Base-by-base conservation (phyloP, 2,329 filamentous ascomycete species). In the Grosmannia penicillata region DNA sequence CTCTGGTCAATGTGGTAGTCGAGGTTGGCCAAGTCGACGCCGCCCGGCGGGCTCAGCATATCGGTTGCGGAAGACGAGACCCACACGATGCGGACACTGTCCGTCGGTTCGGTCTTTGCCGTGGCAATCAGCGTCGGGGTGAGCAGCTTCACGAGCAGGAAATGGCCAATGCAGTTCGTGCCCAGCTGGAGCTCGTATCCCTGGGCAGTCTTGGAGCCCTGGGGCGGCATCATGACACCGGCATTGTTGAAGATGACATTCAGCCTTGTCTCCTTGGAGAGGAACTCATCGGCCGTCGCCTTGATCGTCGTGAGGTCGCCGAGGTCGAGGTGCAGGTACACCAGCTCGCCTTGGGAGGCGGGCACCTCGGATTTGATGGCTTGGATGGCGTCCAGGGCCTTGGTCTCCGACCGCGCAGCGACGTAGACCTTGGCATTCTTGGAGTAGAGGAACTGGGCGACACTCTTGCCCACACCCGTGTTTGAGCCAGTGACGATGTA, bases 341-440 rank as follows among this genome's bases (percentile, higher is more conserved):
- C 49, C 5, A 66, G 45, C 3, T 45, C 43, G 21, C 60, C 60
- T 10, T 49, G 49, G 13, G 49, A 43, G 10, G 47, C 28, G 3
- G 60, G 54, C 1, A 46, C 46, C 8, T 54, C 48, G 0, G 28
- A 14, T 24, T 57, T 50, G 43, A 69, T 63, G 14, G 47, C 41
- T 9, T 52, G 46, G 33, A 72, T 65, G 17, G 62, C 62, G 1
- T 47, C 41, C 6, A 53, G 48, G 14, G 53, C 60, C 39, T 63
- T 63, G 4, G 53, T 45, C 19, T 54, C 43, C 15, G 47, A 48
- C 30, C 68, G 65, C 2, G 59, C 61, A 4, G 65, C 65, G 24
- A 72, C 49, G 48, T 72, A 72, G 28, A 73, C 61, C 4, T 57
- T 68, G 21, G 53, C 68, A 40, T 66, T 62, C 17, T 57, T 59